Evolutionary conservation across 2,329 filamentous ascomycete genomes (phyloP), one percentile per base, ranked within the genome.

Genomic region (Aspergillus fructus): DNA sequence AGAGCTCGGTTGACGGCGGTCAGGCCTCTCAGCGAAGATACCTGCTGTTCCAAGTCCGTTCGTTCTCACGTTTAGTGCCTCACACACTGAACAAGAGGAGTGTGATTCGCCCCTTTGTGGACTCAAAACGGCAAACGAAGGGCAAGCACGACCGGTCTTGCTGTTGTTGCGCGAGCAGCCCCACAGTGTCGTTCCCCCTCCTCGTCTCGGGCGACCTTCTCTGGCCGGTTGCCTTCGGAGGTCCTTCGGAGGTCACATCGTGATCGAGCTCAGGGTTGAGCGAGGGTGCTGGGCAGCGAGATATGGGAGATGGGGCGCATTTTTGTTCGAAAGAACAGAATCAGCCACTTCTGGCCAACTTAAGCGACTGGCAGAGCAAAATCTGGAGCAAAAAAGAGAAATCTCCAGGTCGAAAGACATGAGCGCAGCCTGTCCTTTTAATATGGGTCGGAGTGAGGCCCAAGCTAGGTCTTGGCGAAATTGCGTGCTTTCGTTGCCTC

Each of bases 401-500:
- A 47, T 23, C 11, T 33, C 41, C 17, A 39, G 19, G 46, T 37
- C 27, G n/a, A 49, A 43, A 39, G 48, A 37, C 50, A 42, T 55
- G 27, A 62, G 66, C 66, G 68, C 60, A 50, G 50, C 52, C 49
- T 19, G 47, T 40, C 60, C 50, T 52, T 64, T 63, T 71, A 72
- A 71, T 72, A 71, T 66, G 66, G 58, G 39, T 24, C 42, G 30
- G 33, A 17, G 34, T 55, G 48, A 62, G 59, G 53, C 62, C 61
- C 61, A 53, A 53, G 43, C 46, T 53, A 12, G 54, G 66, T 37
- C 69, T 72, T 72, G 71, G 70, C 71, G 58, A 49, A 30, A 73
- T 72, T 67, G 69, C 70, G 69, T 72, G 69, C 66, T 72, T 64
- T 56, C 53, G 55, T 21, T 50, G 55, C 55, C 55, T 54, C 21